Evolutionary conservation across 2,329 filamentous ascomycete species (phyloP).

Genomic region (Pezicula rhizophila): DNA sequence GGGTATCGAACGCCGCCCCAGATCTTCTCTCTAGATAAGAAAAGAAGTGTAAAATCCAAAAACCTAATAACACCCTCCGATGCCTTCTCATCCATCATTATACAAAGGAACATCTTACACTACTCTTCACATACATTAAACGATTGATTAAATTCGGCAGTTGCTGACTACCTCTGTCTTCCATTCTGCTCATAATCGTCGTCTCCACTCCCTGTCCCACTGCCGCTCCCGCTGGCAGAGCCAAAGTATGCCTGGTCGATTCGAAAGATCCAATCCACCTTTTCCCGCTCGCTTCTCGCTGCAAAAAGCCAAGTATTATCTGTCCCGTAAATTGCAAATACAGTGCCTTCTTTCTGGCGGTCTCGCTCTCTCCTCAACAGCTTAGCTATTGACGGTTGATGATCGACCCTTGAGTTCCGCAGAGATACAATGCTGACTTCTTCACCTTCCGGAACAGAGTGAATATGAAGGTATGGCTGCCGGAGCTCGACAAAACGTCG

Average conservation of each 20-base stretch:
- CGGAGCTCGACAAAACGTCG: conserved; percentile 90
- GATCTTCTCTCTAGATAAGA: too few species aligned
- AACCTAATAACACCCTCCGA: too few species aligned
- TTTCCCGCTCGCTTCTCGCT: conserved; percentile 80
- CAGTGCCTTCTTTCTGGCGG: conserved; percentile 31
- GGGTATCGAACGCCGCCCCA: too few species aligned
- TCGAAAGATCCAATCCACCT: conserved; percentile 93
- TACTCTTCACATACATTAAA: too few species aligned
- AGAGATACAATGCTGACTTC: conserved; percentile 87
- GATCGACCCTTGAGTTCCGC: conserved; percentile 84
- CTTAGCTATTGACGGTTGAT: conserved; percentile 79
- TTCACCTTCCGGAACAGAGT: conserved; percentile 79
- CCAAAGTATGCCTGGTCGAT: conserved; percentile 64
- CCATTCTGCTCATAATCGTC: neutral
- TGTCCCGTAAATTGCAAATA: conserved; percentile 91
- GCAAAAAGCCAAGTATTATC: conserved; percentile 96
- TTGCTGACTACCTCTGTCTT: too few species aligned
- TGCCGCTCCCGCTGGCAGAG: conserved; percentile 10
- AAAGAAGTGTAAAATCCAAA: too few species aligned
- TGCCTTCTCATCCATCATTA: too few species aligned
- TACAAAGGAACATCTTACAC: too few species aligned
- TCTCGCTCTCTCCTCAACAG: conserved; percentile 45
- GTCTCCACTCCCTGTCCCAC: conserved; percentile 10
- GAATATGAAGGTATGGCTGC: conserved; percentile 85
- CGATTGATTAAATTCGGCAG: too few species aligned